Conservation (phyloP, 768 basidiomycete species). For the Agaricus sinodeliciosus region DNA sequence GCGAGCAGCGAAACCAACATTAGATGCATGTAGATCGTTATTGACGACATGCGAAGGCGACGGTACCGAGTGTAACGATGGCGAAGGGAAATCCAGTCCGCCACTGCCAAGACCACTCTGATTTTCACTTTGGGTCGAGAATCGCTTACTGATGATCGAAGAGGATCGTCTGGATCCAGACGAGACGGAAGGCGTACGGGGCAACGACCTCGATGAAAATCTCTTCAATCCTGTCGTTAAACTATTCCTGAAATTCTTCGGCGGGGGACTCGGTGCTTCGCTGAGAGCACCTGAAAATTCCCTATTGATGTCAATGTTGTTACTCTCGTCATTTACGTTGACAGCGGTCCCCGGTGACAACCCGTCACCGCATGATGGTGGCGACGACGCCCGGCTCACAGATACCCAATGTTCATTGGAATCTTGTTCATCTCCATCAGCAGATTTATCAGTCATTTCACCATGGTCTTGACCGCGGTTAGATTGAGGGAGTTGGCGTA, state of each 20-base stretch:
- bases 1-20: neutral
- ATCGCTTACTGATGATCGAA: conserved; percentile 25
- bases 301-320: neutral
- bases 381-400: conserved; percentile 6
- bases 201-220: conserved; percentile 43
- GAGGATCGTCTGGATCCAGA: conserved; percentile 30
- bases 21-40: neutral
- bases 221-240: conserved; percentile 39
- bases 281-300: conserved; percentile 14
- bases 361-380: conserved; percentile 14
- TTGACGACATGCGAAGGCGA: conserved; percentile 16
- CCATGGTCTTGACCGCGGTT: neutral
- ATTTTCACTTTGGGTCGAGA: conserved; percentile 19
- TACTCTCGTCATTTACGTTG: conserved; percentile 4
- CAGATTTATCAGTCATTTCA: neutral
- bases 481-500: neutral
- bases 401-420: conserved; percentile 10
- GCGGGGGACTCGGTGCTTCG: conserved; percentile 38
- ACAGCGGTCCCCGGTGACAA: conserved; percentile 12
- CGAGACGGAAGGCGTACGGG: conserved; percentile 60
- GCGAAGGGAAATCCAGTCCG: conserved; percentile 22
- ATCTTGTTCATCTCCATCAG: neutral
- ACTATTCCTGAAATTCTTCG: conserved; percentile 43
- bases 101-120: neutral
- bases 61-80: conserved; percentile 20